These are phyloP conservation scores for Citrus hindsii DNA, from an alignment of 345 rosid species.

Conservation along the genomic window DNA sequence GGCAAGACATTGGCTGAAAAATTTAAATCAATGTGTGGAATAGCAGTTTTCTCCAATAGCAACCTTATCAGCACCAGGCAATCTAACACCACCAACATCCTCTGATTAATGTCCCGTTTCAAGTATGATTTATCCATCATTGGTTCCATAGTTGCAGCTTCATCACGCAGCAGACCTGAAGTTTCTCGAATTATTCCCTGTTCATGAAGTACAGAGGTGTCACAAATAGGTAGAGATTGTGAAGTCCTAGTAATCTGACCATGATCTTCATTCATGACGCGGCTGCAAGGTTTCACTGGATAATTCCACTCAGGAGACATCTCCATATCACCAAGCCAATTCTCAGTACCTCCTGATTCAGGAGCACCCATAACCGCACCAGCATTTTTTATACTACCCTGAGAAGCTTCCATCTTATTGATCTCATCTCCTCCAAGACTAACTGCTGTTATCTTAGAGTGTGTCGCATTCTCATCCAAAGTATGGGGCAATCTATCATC, in stretches of 20 bases:
- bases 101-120: slow-evolving; percentile 23
- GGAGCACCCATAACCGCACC: slow-evolving; percentile 19
- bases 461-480: slow-evolving; percentile 21
- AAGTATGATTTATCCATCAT: slow-evolving; percentile 23
- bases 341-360: slow-evolving; percentile 42
- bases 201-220: slow-evolving; percentile 28
- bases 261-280: slow-evolving; percentile 30
- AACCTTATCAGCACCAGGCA: slow-evolving; percentile 19
- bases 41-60: slow-evolving; percentile 16
- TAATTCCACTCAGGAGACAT: slow-evolving; percentile 92
- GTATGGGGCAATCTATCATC: slow-evolving; percentile 34
- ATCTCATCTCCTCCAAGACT: slow-evolving; percentile 23
- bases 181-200: slow-evolving; percentile 19
- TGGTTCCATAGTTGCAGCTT: slow-evolving; percentile 27
- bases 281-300: slow-evolving; percentile 36
- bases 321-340: slow-evolving; percentile 60
- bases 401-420: slow-evolving; percentile 20
- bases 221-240: slow-evolving; percentile 17
- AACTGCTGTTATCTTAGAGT: slow-evolving; percentile 17
- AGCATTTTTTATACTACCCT: slow-evolving; percentile 29
- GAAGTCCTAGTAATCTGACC: slow-evolving; percentile 27
- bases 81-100: slow-evolving; percentile 16
- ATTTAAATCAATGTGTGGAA: slow-evolving; percentile 24
- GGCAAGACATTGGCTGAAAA: slow-evolving; percentile 19
- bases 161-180: slow-evolving; percentile 23